Conservation (phyloP, 176 grass and related monocot species). For the Hsuehochloa calcarea region DNA sequence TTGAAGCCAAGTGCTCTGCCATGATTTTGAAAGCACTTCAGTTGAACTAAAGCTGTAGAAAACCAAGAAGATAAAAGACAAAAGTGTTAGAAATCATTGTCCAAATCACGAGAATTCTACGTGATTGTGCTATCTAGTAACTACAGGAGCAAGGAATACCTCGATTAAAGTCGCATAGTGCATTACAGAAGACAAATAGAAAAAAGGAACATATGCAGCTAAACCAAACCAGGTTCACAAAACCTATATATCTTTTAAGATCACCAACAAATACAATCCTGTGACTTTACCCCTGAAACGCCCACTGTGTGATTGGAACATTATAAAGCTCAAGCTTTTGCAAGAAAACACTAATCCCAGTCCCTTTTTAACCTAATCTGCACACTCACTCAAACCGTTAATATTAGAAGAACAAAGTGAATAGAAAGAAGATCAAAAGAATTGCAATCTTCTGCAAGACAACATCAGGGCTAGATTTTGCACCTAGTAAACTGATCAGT, state of each 20-base stretch:
- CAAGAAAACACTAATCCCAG: slow-evolving; percentile 40
- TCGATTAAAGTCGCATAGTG: slow-evolving; percentile 34
- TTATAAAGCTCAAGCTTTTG: slow-evolving; percentile 38
- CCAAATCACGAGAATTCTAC: not conserved
- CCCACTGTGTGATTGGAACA: slow-evolving; percentile 32
- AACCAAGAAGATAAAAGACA: not conserved
- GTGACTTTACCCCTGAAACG: slow-evolving; percentile 39
- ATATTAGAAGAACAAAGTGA: slow-evolving; percentile 32
- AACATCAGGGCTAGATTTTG: slow-evolving; percentile 18
- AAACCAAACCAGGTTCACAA: slow-evolving; percentile 40
- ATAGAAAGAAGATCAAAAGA: slow-evolving; percentile 10
- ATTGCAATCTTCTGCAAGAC: slow-evolving; percentile 4
- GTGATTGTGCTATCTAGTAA: slow-evolving; percentile 19
- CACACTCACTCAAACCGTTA: slow-evolving; percentile 46
- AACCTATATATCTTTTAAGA: slow-evolving; percentile 37
- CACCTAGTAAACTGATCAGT: not conserved
- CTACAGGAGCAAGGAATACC: slow-evolving; percentile 47
- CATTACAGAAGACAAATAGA: slow-evolving; percentile 37
- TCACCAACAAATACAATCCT: slow-evolving; percentile 35
- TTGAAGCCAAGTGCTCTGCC: slow-evolving; percentile 61
- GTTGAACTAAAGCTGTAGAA: slow-evolving; percentile 9
- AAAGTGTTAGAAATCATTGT: not conserved
- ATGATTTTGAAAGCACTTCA: slow-evolving; percentile 23
- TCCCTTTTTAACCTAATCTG: slow-evolving; percentile 57
- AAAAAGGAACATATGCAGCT: slow-evolving; percentile 29